Evolutionary conservation across 345 rosid species (phyloP), one percentile per base, ranked within the genome.

Genomic region (Clausena lansium): DNA sequence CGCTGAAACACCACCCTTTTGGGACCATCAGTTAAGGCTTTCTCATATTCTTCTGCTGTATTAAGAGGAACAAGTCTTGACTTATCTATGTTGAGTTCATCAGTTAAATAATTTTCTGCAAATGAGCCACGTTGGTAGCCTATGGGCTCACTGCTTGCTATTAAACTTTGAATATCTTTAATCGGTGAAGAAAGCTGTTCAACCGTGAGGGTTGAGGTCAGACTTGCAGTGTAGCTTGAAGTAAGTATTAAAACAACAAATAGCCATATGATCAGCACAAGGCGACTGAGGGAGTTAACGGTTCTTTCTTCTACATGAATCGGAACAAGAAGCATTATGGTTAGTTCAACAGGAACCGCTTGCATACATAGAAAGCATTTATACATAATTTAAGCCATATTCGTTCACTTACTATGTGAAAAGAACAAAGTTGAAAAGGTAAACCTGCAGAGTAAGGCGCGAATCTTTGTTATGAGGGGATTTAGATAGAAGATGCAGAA

Each of bases 221-320:
- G 52, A 60, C 76, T 81, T 35, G 84, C 81, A 30, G 84, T 82
- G 70, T 82, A 78, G 69, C 79, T 78, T 7, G 85, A 78, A 67
- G 19, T 82, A 10, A 82, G n/a, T 75, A 78, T 71, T 17, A 82
- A 47, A 45, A 78, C 76, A 6, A 82, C 33, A n/a, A 79, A 71
- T 30, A 76, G 54, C 80, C 79, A 80, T 9, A 76, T 64, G 7
- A 80, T 39, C 61, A 76, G 73, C 73, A 80, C 76, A 2, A 80
- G 17, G 1, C 77, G 67, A 38, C 76, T 62, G n/a, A 71, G 67
- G 7, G 73, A 2, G 68, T 68, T 76, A 19, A 50, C 50, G 0
- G 76, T 70, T 7, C 57, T 80, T 63, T 80, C 72, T 62, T 27
- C 79, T 76, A 39, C 52, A 9, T 28, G 28, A 2, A 70, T 28